Base-by-base conservation (phyloP, 2,329 filamentous ascomycete genomes). In the Plectosphaerella sp. region DNA sequence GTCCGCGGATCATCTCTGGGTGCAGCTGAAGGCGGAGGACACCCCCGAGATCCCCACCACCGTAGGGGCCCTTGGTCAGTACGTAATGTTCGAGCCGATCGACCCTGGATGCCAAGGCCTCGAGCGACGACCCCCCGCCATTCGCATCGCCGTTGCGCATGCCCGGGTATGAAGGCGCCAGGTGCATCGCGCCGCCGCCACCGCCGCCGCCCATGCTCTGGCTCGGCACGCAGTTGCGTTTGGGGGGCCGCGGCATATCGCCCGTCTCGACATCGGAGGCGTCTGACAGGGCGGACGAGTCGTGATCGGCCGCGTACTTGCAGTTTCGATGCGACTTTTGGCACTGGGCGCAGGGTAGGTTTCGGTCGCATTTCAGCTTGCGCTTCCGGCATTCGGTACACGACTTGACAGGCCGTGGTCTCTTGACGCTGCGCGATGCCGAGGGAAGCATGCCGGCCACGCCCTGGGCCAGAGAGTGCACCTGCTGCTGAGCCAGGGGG, bases 381-480 rank as follows among this genome's bases (percentile, higher is more conserved):
- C 80, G 73, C 62, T 81, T 81, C 51, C 80, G 72, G 59, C 80
- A 82, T 58, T 79, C 76, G 52, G 75, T 76, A 61, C 78, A 82
- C 4, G 77, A 80, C 61, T 81, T 81, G 55, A 80, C 78, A 3
- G 78, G 78, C 8, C 78, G 67, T 3, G 77, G 76, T 33, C 78
- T 70, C 60, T 80, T 80, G 49, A 80, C 77, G 57, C 75, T 77
- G 48, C 73, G 70, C 47, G 56, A 56, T 33, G 54, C 54, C 42
- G 56, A 54, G 5, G 45, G 33, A n/a, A 43, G 41, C 15, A 43
- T 16, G 41, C 41, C 16, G 14, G 37, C 41, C 8, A 33, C 28
- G 8, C 28, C 28, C 28, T 33, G 28, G 28, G 28, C 8, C 8
- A 33, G 28, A 10, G 28, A 10, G 28, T 33, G 28, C 28, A 16